Evolutionary conservation across 176 grass and related monocot species (phyloP), one percentile per base, ranked within the genome.

Genomic region (Secale cereale): DNA sequence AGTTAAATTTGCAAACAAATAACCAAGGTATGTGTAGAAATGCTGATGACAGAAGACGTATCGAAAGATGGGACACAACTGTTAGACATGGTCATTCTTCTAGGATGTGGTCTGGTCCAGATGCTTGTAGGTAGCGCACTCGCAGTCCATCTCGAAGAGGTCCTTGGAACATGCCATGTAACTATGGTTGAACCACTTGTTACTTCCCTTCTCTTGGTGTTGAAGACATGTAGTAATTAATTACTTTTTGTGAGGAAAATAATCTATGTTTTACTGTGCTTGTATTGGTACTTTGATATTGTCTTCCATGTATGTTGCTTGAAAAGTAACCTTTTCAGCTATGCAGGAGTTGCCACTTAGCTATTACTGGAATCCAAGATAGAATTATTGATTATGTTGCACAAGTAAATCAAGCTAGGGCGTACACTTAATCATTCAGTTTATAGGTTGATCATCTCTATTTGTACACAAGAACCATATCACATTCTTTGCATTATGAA

Each of bases 91-190:
- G 70, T 83, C 84, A 83, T 80, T 81, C 76, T 83, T 90, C 90
- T 60, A 84, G 86, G 70, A 76, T 75, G 54, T 83, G 87, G 17
- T 91, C 92, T 83, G 77, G 75, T 88, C 63, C 66, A 73, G 83
- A 90, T 93, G 61, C 37, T 20, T 89, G 88, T 87, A 94, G 77
- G 87, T 82, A 63, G 52, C 81, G 8, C 8, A 91, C 79, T 89
- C 73, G 52, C 37, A 91, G 87, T 78, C 41, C 84, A 87, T 91
- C 91, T 86, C 83, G 89, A 68, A 93, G 77, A 86, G 92, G 72
- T 45, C 1, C 14, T 86, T 89, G 89, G 91, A 86, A 67, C 39
- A 92, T 77, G 86, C 41, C 89, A 39, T 85, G 14, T 76, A 91
- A 81, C 85, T 91, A 84, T 84, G 13, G 12, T 87, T 60, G 60